phyloP scores from a whole-genome alignment of 2,329 filamentous ascomycete genomes.

The Trichoderma sp. region DNA sequence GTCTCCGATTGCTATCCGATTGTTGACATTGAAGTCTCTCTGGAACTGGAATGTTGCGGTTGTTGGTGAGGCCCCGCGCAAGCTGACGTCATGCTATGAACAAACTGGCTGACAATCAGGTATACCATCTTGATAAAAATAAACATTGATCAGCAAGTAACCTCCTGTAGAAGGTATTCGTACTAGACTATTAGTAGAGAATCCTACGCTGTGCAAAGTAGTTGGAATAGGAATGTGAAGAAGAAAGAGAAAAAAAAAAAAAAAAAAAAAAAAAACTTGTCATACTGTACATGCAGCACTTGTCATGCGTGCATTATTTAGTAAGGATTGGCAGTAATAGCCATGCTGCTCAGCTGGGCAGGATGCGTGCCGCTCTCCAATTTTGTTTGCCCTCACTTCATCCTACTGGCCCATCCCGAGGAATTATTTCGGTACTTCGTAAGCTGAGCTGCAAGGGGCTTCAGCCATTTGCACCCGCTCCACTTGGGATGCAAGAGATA shows the following conservation, averaged over 20 bases:
- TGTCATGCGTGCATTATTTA: neutral
- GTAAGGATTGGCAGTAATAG: neutral
- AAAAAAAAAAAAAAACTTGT: no score
- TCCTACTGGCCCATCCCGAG: neutral
- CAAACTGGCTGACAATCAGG: neutral
- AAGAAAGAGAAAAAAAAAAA: no score
- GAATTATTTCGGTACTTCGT: neutral
- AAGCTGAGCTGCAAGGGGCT: conserved; percentile 16
- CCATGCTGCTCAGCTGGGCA: neutral
- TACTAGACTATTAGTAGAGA: neutral
- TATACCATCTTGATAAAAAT: neutral
- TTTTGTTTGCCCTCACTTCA: conserved; percentile 8
- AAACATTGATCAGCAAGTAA: neutral
- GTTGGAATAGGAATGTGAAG: neutral
- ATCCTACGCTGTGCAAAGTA: neutral
- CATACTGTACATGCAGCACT: neutral
- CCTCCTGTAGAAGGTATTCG: neutral
- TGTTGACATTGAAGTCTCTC: neutral
- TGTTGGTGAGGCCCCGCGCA: neutral
- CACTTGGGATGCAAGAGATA: conserved; percentile 17
- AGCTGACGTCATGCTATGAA: conserved; percentile 2
- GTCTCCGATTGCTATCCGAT: neutral
- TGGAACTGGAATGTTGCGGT: neutral
- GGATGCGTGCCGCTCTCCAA: neutral
- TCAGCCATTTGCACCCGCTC: neutral